Conservation (phyloP, 768 basidiomycete species). For the Mycena metata region DNA sequence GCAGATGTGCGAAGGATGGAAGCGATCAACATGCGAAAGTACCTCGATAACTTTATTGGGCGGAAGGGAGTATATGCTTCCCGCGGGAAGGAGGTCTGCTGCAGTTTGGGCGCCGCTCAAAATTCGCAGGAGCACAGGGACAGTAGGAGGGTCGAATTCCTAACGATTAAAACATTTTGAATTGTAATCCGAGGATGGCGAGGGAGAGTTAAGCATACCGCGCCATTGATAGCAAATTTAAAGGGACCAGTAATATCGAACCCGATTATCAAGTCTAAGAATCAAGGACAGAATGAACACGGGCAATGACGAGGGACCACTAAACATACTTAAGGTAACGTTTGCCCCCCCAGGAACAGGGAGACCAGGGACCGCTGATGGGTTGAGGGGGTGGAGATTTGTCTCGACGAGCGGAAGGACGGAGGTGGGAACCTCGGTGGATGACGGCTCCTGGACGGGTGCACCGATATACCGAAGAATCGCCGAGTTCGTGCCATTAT, state of each 20-base stretch:
- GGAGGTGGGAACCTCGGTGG: constrained; percentile 21
- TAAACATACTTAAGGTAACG: constrained; percentile 41
- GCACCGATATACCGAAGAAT: constrained; percentile 57
- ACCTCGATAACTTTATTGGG: constrained; percentile 57
- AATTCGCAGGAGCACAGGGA: constrained; percentile 61
- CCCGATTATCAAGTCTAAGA: constrained; percentile 37
- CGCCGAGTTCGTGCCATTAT: constrained; percentile 51
- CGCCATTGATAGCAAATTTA: constrained; percentile 50
- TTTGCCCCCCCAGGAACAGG: constrained; percentile 51
- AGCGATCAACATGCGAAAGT: too few relatives aligned
- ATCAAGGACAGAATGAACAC: too few relatives aligned
- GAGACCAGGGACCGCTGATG: constrained; percentile 29
- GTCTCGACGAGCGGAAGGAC: constrained; percentile 47
- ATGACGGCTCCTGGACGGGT: constrained; percentile 46
- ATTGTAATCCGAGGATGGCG: neutral
- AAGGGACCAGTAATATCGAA: constrained; percentile 36
- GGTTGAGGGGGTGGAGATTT: constrained; percentile 35
- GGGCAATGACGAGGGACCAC: too few relatives aligned
- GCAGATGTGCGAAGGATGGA: too few relatives aligned
- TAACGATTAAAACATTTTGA: too few relatives aligned
- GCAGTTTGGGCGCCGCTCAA: constrained; percentile 55
- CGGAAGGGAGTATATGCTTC: constrained; percentile 54
- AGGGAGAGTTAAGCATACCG: neutral
- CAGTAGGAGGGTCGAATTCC: constrained; percentile 53
- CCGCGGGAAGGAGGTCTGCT: constrained; percentile 47